Evolutionary conservation across 768 basidiomycete genomes (phyloP), one percentile per base, ranked within the genome.

Genomic region (Botryobasidium botryosum): DNA sequence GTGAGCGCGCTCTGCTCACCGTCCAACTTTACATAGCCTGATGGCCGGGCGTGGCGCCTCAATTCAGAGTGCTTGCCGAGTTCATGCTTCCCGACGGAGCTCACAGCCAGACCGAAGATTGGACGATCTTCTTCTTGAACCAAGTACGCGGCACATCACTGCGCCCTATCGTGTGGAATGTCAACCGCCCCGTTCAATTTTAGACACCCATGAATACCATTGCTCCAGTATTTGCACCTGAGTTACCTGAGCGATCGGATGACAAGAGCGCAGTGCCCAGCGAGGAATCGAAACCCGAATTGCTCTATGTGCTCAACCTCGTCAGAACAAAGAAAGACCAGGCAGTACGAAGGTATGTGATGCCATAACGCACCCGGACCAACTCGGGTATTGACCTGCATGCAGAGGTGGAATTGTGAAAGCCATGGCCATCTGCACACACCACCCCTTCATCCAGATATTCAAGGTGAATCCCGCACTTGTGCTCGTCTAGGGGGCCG

Each of bases 11-110:
- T 28, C 40, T 27, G 20, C 37, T 32, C 42, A 25, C 42, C 36
- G 17, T 17, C 17, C 10, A 21, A 10, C 26, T 43, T 27, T n/a
- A 15, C 29, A 44, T 36, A 38, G 45, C 29, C 41, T 50, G 39
- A 57, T 50, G 45, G 25, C 39, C 38, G 29, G 45, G 41, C 28
- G 49, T 56, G 21, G 17, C 40, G 46, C 39, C 31, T 23, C 24
- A n/a, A 45, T 2, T 31, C 46, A 96, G 91, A 45, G 72, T 91
- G 15, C 70, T 99, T 4, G 94, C 94, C 3, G 92, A 92, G 65
- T 72, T 92, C 49, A 99, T 99, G 94, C 72, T 99, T 18, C 94
- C 94, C 8, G 94, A 99, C 60, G 94, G 94, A 5, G 94, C 90
- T 25, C 92, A 99, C 63, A 76, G 81, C 41, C 84, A 92, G 50